Conservation (phyloP, 2,329 filamentous ascomycete genomes). For the Achaetomium macrosporum region DNA sequence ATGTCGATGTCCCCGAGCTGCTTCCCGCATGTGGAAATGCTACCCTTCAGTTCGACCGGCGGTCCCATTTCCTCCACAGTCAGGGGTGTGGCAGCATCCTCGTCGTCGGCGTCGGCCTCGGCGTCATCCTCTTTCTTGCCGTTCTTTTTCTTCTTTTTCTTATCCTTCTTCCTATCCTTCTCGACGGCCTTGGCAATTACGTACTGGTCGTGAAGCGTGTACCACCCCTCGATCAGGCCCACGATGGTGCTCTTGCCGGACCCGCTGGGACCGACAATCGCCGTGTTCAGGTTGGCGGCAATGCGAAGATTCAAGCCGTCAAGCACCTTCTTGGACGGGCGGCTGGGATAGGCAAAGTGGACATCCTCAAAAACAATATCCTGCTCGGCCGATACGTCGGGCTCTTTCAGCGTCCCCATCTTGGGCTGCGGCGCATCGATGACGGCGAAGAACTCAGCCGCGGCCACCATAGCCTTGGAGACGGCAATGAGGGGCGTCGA, state of each 20-base stretch:
- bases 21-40: conserved; percentile 48
- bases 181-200: conserved; percentile 46
- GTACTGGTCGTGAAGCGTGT: conserved; percentile 52
- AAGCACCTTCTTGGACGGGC: conserved; percentile 58
- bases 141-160: conserved; percentile 29
- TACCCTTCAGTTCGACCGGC: conserved; percentile 44
- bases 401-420: conserved; percentile 37
- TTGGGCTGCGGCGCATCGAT: conserved; percentile 42
- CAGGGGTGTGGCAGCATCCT: conserved; percentile 29
- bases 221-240: conserved; percentile 66
- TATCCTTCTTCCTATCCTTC: conserved; percentile 39
- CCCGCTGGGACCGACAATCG: conserved; percentile 68
- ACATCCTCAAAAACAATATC: conserved; percentile 60
- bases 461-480: conserved; percentile 51
- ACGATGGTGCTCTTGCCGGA: conserved; percentile 71
- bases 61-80: conserved; percentile 30
- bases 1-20: conserved; percentile 53
- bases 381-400: conserved; percentile 43
- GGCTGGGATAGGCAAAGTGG: conserved; percentile 66
- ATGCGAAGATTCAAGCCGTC: conserved; percentile 54
- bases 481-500: conserved; percentile 54
- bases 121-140: conserved; percentile 25
- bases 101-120: conserved; percentile 27
- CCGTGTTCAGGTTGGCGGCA: conserved; percentile 60
- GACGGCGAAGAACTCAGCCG: conserved; percentile 52